Conservation (phyloP, 2,329 filamentous ascomycete species). For the Didymella arachidicola region DNA sequence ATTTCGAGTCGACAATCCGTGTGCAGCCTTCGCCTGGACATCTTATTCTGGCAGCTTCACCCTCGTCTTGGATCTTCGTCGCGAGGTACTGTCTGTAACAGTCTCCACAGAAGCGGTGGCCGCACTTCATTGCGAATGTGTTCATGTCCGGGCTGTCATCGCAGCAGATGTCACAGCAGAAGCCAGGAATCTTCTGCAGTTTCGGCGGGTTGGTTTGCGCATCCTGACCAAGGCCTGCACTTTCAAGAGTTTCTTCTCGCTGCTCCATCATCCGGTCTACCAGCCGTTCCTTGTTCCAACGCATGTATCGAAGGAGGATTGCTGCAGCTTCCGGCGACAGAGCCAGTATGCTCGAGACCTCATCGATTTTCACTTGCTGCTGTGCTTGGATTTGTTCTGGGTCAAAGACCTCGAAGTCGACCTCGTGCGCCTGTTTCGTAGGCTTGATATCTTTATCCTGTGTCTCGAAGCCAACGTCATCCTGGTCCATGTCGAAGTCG, state of each 20-base stretch:
- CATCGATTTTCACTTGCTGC: constrained; percentile 84
- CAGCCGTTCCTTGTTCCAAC: constrained; percentile 95
- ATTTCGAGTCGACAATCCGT: constrained; percentile 88
- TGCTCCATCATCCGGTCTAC: constrained; percentile 97
- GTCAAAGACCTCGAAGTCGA: constrained; percentile 82
- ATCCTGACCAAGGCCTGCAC: constrained; percentile 76
- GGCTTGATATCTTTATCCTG: constrained; percentile 77
- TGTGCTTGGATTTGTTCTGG: constrained; percentile 83
- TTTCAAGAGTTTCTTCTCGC: constrained; percentile 79
- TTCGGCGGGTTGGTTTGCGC: constrained; percentile 61
- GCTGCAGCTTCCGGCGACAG: constrained; percentile 88
- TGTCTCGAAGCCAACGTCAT: constrained; percentile 67
- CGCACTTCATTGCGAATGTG: constrained; percentile 94
- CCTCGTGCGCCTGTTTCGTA: constrained; percentile 78
- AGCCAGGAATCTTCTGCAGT: constrained; percentile 75
- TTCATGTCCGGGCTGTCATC: constrained; percentile 80
- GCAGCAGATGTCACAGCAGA: constrained; percentile 94
- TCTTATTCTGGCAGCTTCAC: constrained; percentile 92
- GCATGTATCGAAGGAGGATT: constrained; percentile 85
- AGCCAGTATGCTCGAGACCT: constrained; percentile 90
- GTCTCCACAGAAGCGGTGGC: constrained; percentile 88
- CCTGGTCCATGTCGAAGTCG: constrained; percentile 64
- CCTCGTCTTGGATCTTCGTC: constrained; percentile 94
- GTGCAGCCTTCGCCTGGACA: constrained; percentile 89
- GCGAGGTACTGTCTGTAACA: constrained; percentile 91